phyloP scores from a whole-genome alignment of 1,139 yeast species.

The Taphrina wiesneri region DNA sequence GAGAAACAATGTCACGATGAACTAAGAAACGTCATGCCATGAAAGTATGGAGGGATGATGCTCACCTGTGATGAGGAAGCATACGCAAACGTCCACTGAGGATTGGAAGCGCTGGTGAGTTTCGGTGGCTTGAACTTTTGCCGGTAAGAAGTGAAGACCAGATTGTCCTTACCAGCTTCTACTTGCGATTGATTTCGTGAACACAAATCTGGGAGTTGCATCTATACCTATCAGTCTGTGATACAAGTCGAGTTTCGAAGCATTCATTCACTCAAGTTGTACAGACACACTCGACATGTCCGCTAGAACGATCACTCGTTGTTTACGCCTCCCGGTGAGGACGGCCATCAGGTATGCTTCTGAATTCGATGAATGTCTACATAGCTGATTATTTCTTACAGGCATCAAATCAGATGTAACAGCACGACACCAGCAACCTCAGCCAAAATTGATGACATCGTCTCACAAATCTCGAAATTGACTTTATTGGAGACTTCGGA shows the following conservation, averaged over 20 bases:
- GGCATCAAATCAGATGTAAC: slow-evolving; percentile 13
- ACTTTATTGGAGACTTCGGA: slow-evolving; percentile 87
- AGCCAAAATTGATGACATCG: slow-evolving; percentile 83
- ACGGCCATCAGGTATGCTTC: background rate
- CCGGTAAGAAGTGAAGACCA: slow-evolving; percentile 2
- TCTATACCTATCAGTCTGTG: no score
- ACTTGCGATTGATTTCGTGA: background rate
- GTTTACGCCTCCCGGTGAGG: slow-evolving; percentile 3
- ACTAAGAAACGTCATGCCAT: no score
- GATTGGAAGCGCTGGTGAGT: no score
- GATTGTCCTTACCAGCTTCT: background rate
- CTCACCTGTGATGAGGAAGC: no score
- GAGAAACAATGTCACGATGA: no score
- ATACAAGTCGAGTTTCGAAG: no score
- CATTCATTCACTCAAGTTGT: no score
- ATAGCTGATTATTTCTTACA: background rate
- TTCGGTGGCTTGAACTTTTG: background rate
- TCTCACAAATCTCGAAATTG: slow-evolving; percentile 83
- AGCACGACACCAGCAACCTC: slow-evolving; percentile 16
- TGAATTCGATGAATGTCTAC: background rate
- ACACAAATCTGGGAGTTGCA: background rate
- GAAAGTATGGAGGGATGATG: no score
- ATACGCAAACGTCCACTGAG: no score
- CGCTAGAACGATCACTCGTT: slow-evolving; percentile 1
- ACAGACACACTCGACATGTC: background rate